Evolutionary conservation across 2,329 filamentous ascomycete genomes (phyloP), one percentile per base, ranked within the genome.

Genomic region (Pseudogymnoascus sp.): DNA sequence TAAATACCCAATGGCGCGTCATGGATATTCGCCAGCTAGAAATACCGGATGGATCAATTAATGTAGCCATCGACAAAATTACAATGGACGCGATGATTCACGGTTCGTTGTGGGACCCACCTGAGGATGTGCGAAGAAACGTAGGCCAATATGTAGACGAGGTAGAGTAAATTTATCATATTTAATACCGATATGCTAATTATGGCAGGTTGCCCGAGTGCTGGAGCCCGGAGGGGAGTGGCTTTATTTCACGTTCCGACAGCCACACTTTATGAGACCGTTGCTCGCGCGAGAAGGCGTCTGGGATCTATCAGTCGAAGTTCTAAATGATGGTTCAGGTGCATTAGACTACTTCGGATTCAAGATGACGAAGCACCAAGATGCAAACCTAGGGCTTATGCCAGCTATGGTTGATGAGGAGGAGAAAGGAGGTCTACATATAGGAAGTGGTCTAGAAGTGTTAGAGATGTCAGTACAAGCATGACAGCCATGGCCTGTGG

Each of bases 21-120:
- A 77, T 76, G 65, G 83, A 86, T 67, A 78, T 86, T 2, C 78
- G 83, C 5, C 66, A 80, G 37, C 79, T 86, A 76, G 67, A 71
- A 7, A 67, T 84, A 0, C 68, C 72, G 0, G 71, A 75, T 34
- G 68, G 64, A 1, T 78, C 77, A 0, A 69, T 87, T 40, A 80
- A 84, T 67, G 76, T 86, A 5, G 82, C 82, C 10, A 84, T 87
- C 66, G 81, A 84, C 66, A 85, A 85, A 69, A 77, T 78, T 2
- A 84, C 81, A 0, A 72, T 84, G 2, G 81, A 84, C 71, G 80
- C 79, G 53, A 82, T 84, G 78, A 80, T 84, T 34, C 75, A 81
- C 67, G 81, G 82, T 1, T 82, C 77, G 65, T 6, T 31, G 7
- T 31, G 28, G 28, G 28, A 31, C 28, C 28, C 28, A 7, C 28